Conservation (phyloP, 139 green algal species). For the Chlorella ohadii region DNA sequence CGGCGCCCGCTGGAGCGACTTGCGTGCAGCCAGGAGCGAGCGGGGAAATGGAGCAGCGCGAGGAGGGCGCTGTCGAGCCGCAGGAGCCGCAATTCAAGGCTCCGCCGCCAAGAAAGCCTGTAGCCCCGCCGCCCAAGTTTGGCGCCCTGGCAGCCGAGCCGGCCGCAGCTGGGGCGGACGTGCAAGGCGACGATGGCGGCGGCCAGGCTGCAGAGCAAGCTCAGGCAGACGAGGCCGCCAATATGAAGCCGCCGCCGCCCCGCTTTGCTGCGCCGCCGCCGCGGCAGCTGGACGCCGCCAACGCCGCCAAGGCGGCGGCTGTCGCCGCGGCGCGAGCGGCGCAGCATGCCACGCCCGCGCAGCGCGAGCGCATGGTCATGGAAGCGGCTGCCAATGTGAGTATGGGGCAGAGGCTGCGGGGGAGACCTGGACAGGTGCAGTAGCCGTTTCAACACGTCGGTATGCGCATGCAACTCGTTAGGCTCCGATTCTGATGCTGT, state of each 20-base stretch:
- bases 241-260: neutral
- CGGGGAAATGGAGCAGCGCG: no score
- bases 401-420: neutral
- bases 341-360: constrained; percentile 38
- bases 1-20: no score
- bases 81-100: constrained; percentile 21
- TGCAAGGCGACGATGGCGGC: no score
- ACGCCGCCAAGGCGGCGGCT: constrained; percentile 27
- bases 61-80: no score
- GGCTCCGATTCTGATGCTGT: no score
- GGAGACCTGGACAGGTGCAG: neutral
- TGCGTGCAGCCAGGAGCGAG: no score
- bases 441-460: no score
- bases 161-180: neutral
- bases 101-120: neutral
- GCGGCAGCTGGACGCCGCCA: neutral
- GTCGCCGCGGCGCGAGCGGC: constrained; percentile 40
- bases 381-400: constrained; percentile 43
- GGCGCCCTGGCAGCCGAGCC: neutral
- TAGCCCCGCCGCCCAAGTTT: neutral
- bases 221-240: neutral
- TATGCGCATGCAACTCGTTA: no score
- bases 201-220: neutral
- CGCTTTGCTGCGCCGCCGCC: constrained; percentile 19
- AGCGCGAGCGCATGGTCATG: constrained; percentile 45